Evolutionary conservation across 495 filamentous ascomycete species (phyloP).

Genomic region (Lasiosphaeria miniovina): DNA sequence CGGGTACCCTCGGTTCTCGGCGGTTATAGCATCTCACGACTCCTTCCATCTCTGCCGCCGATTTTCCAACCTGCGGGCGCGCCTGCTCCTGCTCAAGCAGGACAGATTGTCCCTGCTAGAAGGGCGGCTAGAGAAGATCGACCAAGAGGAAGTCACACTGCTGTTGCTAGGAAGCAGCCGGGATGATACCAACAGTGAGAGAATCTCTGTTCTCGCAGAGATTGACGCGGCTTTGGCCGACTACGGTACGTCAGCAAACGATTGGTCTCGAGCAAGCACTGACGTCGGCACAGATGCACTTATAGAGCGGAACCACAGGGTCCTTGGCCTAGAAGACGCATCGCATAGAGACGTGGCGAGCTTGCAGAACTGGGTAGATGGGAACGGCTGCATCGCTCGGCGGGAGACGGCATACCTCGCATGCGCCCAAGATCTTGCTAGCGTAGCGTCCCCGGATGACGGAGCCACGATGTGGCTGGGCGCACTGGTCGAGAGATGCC

Average conservation of each 20-base stretch:
- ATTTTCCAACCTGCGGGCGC: constrained; percentile 27
- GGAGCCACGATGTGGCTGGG: neutral
- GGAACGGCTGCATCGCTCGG: constrained; percentile 24
- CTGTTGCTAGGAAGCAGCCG: constrained; percentile 16
- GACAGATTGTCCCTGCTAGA: constrained; percentile 34
- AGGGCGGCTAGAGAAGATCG: constrained; percentile 28
- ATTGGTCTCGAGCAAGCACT: constrained; percentile 6
- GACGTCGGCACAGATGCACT: neutral
- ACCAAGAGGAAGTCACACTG: constrained; percentile 25
- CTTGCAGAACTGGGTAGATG: constrained; percentile 32
- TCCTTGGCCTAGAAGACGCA: constrained; percentile 16
- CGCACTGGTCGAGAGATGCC: neutral
- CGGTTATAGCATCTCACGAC: constrained; percentile 25
- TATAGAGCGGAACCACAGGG: neutral
- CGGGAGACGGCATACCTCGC: constrained; percentile 32
- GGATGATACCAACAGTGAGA: constrained; percentile 26
- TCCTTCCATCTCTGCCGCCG: constrained; percentile 30
- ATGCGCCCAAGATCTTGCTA: constrained; percentile 24
- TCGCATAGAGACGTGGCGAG: constrained; percentile 18
- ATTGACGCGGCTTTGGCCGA: constrained; percentile 22
- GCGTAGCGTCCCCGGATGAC: constrained; percentile 11
- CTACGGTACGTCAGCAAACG: constrained; percentile 27
- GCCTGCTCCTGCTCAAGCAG: constrained; percentile 29
- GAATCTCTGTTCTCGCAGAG: constrained; percentile 20
- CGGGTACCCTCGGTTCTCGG: constrained; percentile 35